phyloP scores from a whole-genome alignment of 2,329 filamentous ascomycete genomes.

The Juglanconis sp. region DNA sequence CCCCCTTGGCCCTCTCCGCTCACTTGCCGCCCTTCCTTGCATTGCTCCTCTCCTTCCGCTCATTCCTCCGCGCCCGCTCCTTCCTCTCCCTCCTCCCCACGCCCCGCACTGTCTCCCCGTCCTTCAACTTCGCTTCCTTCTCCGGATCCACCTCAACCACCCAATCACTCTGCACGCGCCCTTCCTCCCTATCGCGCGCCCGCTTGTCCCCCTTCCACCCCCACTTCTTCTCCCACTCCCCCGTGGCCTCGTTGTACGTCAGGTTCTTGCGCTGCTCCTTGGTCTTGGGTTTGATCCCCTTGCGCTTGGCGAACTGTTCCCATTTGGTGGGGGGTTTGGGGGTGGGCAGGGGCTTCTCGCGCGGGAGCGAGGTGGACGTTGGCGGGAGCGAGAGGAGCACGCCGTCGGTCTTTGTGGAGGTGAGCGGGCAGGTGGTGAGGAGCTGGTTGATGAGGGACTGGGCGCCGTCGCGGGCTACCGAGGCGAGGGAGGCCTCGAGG shows the following conservation, averaged over 20 bases:
- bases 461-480: constrained; percentile 80
- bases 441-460: constrained; percentile 94
- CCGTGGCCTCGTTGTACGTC: constrained; percentile 77
- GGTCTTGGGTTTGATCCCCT: constrained; percentile 89
- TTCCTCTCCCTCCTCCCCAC: constrained; percentile 62
- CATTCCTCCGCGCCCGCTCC: constrained; percentile 69
- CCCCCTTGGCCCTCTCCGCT: not conserved
- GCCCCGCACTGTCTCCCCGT: constrained; percentile 58
- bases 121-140: constrained; percentile 60
- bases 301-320: constrained; percentile 94
- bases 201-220: constrained; percentile 91
- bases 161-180: constrained; percentile 71
- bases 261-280: constrained; percentile 72
- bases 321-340: constrained; percentile 85
- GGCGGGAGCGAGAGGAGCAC: constrained; percentile 78
- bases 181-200: constrained; percentile 35
- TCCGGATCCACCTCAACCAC: constrained; percentile 86
- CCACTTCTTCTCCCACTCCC: constrained; percentile 92
- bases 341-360: constrained; percentile 86
- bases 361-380: constrained; percentile 68
- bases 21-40: constrained; percentile 42
- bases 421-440: constrained; percentile 80
- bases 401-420: constrained; percentile 58
- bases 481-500: constrained; percentile 66
- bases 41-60: constrained; percentile 67